Evolutionary conservation across 2,329 filamentous ascomycete genomes (phyloP).

Genomic region (Chaetomiaceae sp.): DNA sequence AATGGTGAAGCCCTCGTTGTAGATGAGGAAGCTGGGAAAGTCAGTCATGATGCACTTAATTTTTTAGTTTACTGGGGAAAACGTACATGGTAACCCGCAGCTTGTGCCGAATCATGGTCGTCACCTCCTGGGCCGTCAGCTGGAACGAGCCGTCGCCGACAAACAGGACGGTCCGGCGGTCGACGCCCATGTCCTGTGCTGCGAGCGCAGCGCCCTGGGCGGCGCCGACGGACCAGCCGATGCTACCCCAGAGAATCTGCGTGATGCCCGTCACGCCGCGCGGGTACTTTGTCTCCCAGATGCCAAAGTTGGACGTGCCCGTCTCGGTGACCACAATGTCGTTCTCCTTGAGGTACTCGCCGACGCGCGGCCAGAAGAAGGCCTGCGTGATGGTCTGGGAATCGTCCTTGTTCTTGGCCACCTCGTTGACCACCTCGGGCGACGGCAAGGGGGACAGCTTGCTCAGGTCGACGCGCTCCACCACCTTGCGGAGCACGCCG

Average conservation of each 20-base stretch:
- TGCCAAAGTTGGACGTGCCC: conserved; percentile 82
- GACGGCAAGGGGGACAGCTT: conserved; percentile 51
- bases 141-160: conserved; percentile 89
- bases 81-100: conserved; percentile 70
- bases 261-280: conserved; percentile 71
- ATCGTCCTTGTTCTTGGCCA: conserved; percentile 38
- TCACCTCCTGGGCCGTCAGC: conserved; percentile 77
- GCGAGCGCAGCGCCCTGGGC: conserved; percentile 67
- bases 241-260: conserved; percentile 70
- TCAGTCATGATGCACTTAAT: neutral
- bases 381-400: conserved; percentile 57
- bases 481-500: conserved; percentile 69
- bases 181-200: conserved; percentile 56
- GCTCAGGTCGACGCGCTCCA: conserved; percentile 52
- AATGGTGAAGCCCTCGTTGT: conserved; percentile 86
- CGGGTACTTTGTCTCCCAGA: conserved; percentile 81
- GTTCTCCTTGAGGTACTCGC: conserved; percentile 59
- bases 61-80: neutral
- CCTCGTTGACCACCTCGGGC: conserved; percentile 51
- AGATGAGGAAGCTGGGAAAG: conserved; percentile 64
- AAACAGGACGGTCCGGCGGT: conserved; percentile 71
- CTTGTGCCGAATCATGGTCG: conserved; percentile 73
- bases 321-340: conserved; percentile 85
- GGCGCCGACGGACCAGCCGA: conserved; percentile 57
- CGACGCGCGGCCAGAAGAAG: conserved; percentile 74